These are phyloP conservation scores for Phalaenopsis equestris DNA, from an alignment of 106 monocot genomes.

Conservation along the genomic window DNA sequence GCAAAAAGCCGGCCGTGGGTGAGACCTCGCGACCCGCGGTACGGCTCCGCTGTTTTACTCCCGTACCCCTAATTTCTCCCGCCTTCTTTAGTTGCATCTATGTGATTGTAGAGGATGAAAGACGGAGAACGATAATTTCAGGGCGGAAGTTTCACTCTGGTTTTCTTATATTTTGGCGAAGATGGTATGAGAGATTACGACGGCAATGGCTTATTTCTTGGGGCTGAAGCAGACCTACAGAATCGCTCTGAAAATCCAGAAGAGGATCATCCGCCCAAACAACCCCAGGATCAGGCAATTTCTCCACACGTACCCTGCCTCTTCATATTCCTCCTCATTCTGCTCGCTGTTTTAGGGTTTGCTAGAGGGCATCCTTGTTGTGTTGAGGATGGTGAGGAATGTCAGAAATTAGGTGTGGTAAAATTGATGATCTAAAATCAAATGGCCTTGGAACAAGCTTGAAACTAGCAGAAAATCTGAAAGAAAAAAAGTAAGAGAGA, in stretches of 20 bases:
- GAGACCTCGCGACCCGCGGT: too few species aligned
- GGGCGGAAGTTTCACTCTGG: background rate
- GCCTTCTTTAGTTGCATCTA: background rate
- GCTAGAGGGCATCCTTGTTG: background rate
- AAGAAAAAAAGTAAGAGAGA: too few species aligned
- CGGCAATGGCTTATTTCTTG: constrained; percentile 66
- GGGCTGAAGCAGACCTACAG: constrained; percentile 61
- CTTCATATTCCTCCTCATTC: background rate
- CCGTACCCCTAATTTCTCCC: too few species aligned
- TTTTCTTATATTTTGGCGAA: background rate
- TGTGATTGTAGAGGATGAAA: background rate
- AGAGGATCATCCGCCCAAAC: constrained; percentile 25
- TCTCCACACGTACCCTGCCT: constrained; percentile 26
- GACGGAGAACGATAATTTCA: background rate
- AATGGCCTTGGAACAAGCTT: too few species aligned
- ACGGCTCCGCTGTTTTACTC: too few species aligned
- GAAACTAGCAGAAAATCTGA: too few species aligned
- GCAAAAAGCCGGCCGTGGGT: too few species aligned
- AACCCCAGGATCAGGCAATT: constrained; percentile 36
- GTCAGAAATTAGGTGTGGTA: background rate
- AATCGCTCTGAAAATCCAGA: constrained; percentile 54
- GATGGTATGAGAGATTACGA: constrained; percentile 81
- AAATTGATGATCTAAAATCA: too few species aligned
- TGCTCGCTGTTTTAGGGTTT: background rate
- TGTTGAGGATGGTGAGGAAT: background rate